A percentile compares a stretch with the other conserved stretches of the same genome.
These are phyloP conservation scores for Yamadazyma oceani DNA, from an alignment of 1,139 yeast genomes.

Conservation along the genomic window DNA sequence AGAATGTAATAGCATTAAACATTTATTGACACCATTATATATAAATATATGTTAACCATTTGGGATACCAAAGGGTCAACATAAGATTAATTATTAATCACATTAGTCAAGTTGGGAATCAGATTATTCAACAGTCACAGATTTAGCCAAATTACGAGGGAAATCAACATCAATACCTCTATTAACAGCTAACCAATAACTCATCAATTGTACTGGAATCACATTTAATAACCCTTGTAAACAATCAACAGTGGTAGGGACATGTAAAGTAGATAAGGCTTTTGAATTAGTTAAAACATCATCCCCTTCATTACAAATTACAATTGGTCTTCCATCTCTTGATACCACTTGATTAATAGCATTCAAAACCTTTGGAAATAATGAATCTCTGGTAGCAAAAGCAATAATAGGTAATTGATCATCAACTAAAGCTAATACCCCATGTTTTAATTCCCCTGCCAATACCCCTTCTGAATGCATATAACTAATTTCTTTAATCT, in stretches of 20 bases:
- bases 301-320: constrained; percentile 90
- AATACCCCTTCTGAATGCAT: constrained; percentile 99
- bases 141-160: constrained; percentile 98
- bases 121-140: constrained; percentile 86
- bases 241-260: constrained; percentile 96
- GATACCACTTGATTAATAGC: constrained; percentile 97
- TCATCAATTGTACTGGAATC: constrained; percentile 91
- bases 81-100: too few species aligned
- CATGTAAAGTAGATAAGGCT: constrained; percentile 73
- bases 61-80: too few species aligned
- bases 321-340: constrained; percentile 95
- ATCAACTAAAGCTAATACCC: constrained; percentile 95
- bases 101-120: background rate
- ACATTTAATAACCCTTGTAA: constrained; percentile 95
- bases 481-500: constrained; percentile 96
- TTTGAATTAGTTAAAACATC: constrained; percentile 53
- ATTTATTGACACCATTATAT: constrained; percentile 4
- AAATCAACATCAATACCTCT: constrained; percentile 97
- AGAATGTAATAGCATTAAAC: constrained; percentile 1
- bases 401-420: constrained; percentile 92
- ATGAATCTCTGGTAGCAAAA: constrained; percentile 95
- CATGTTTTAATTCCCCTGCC: constrained; percentile 99
- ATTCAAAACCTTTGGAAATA: constrained; percentile 94
- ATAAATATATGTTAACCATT: too few species aligned
- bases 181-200: constrained; percentile 95